Evolutionary conservation across 139 green algal species (phyloP).

Genomic region (Closterium sp.): DNA sequence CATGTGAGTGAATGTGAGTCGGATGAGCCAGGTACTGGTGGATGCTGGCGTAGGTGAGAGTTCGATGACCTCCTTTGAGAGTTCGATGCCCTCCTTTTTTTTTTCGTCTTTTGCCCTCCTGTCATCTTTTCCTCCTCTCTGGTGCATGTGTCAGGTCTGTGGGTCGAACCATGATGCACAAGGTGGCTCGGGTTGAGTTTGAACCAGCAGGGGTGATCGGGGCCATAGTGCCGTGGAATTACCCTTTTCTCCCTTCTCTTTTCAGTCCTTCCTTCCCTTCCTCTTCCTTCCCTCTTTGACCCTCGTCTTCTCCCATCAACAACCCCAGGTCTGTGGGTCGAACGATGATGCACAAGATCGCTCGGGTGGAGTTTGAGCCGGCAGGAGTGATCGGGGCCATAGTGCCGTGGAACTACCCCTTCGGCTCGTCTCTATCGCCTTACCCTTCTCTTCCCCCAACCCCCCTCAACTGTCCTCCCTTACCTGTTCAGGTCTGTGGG

Average conservation of each 20-base stretch:
- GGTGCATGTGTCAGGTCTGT: conserved; percentile 54
- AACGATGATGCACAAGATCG: conserved; percentile 96
- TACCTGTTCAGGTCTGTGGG: conserved; percentile 62
- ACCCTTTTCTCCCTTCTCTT: conserved; percentile 97
- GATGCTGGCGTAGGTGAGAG: no score
- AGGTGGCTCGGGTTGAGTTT: conserved; percentile 50
- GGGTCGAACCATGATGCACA: conserved; percentile 95
- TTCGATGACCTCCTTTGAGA: no score
- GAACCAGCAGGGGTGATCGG: no score
- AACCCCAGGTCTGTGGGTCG: conserved; percentile 70
- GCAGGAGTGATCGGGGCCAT: conserved; percentile 85
- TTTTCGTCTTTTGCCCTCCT: not conserved
- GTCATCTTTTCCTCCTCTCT: not conserved
- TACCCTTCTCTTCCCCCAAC: not conserved
- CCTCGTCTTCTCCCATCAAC: no score
- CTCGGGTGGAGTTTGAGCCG: conserved; percentile 88
- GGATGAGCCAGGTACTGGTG: no score
- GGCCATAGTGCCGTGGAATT: conserved; percentile 98
- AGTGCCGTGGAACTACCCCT: conserved; percentile 98
- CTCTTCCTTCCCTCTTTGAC: conserved; percentile 69
- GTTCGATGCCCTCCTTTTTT: no score
- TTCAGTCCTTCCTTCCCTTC: conserved; percentile 81
- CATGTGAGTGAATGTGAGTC: not conserved
- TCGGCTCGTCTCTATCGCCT: conserved; percentile 61
- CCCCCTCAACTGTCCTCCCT: no score